Base-by-base conservation (phyloP, 129 eudicot species). In the Tagetes patula region DNA sequence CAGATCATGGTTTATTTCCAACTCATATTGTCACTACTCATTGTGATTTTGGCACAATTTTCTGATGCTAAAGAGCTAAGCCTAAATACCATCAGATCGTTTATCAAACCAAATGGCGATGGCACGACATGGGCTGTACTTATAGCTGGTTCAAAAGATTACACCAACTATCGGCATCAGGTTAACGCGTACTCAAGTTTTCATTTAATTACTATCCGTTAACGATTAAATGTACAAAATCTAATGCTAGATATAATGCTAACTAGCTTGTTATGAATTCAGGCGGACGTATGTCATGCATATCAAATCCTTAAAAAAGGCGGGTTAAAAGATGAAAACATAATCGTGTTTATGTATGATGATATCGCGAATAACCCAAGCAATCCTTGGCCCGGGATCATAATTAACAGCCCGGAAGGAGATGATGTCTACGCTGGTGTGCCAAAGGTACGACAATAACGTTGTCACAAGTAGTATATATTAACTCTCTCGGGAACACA, bases 211-310 rank as follows among this genome's bases (percentile, higher is more conserved):
- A 20, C 27, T 20, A 20, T 20, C 27, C 27, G 27, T 20, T 20
- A 20, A 20, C 27, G 27, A 20, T 20, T 20, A 20, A 20, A 20
- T 20, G 27, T 20, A 20, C 27, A 20, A 20, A 20, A 20, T 20
- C 27, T 20, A 20, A 20, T 20, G 27, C 27, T 20, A 20, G 27
- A 20, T 20, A 20, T 20, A 20, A 20, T 20, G 27, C 27, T 20
- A 20, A 20, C 27, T 20, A 20, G 27, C 27, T 20, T 34, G n/a
- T 20, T 33, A 46, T 46, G 8, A n/a, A 33, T 30, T 36, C 75
- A 92, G 97, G 93, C 97, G 0, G 87, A 89, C 76, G 83, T 92
- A n/a, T 92, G 97, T 65, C 97, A 92, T 55, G 96, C 97, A 1
- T 92, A 88, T 74, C 96, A 92, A 84, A 78, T 89, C 54, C 60